Base-by-base conservation (phyloP, 352 stramenopile genomes). In the Globisporangium orthogonon region DNA sequence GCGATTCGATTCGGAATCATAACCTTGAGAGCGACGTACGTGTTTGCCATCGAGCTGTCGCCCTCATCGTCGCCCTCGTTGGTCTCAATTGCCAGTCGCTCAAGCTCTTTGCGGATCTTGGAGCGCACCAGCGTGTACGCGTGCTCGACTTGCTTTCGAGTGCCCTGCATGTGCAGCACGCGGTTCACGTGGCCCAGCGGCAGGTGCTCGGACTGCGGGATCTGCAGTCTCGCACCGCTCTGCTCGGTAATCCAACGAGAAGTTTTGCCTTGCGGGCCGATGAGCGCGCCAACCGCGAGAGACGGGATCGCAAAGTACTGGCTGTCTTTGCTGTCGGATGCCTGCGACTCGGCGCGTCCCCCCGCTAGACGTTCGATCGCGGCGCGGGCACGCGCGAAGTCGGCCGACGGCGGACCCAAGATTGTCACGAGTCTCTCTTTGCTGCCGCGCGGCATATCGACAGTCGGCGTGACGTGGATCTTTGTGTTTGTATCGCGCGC, bases 221-320 rank as follows among this genome's bases (percentile, higher is more conserved):
- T 73, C 59, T 89, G 78, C 46, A 91, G 56, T 3, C 76, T 69
- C 7, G 73, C 78, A 29, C 81, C 81, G 7, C 69, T 83, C 30
- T 71, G 63, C 7, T 80, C 76, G 18, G 62, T 62, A 23, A 91
- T 76, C 31, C 58, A 67, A 46, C 66, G 63, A 9, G 79, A 60
- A 2, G 61, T 72, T 0, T 50, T 51, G 7, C 81, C 81, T 17
- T 83, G 62, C 0, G 65, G 48, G 1, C 78, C 78, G 31, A 91
- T 89, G 15, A 91, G 57, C 52, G 60, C 74, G 9, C 78, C 78
- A 2, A 75, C 63, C 1, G 71, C 55, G 33, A 63, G 54, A 39
- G 73, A 79, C 17, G 81, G 81, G 43, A 91, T 76, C 23, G 79
- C 81, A 58, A 80, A 91, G 50, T 88, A 88, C 48, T 84, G 70